These are phyloP conservation scores for Pichia sp. DNA, from an alignment of 1,139 yeast species.

Conservation along the genomic window DNA sequence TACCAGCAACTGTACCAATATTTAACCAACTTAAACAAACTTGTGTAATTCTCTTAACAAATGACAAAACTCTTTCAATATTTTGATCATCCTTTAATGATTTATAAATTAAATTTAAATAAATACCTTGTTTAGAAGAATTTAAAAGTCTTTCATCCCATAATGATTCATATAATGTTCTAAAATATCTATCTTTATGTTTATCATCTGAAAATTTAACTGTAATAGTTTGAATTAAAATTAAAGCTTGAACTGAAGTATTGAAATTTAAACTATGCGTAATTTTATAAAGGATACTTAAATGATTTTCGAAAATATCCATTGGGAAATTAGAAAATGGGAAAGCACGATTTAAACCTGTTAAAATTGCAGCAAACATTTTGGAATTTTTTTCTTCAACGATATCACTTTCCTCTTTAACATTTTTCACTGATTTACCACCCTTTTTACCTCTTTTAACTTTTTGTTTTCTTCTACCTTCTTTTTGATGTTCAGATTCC, in stretches of 20 bases:
- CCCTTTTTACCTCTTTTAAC: constrained; percentile 65
- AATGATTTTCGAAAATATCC: constrained; percentile 66
- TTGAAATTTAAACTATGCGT: constrained; percentile 93
- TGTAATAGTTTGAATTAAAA: constrained; percentile 71
- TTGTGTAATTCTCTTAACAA: constrained; percentile 85
- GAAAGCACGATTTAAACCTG: constrained; percentile 95
- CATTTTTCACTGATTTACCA: constrained; percentile 67
- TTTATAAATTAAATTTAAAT: constrained; percentile 77
- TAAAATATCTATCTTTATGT: constrained; percentile 68
- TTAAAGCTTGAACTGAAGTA: constrained; percentile 89
- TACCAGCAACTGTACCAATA: constrained; percentile 86
- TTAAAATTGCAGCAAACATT: constrained; percentile 81
- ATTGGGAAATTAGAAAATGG: constrained; percentile 81
- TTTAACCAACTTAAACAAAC: constrained; percentile 81
- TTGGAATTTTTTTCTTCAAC: constrained; percentile 81
- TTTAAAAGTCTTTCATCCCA: constrained; percentile 75
- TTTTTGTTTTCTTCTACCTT: constrained; percentile 45
- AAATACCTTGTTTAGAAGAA: constrained; percentile 69
- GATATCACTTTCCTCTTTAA: constrained; percentile 63
- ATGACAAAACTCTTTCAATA: constrained; percentile 72
- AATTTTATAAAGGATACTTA: constrained; percentile 78
- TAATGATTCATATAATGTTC: constrained; percentile 84
- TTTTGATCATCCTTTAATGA: constrained; percentile 66
- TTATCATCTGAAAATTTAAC: constrained; percentile 33
- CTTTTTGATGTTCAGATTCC: constrained; percentile 32